A percentile compares a stretch with the other conserved stretches of the same genome.
phyloP scores from a whole-genome alignment of 371 early-diverging fungal genomes.

The Gilbertella persicaria region DNA sequence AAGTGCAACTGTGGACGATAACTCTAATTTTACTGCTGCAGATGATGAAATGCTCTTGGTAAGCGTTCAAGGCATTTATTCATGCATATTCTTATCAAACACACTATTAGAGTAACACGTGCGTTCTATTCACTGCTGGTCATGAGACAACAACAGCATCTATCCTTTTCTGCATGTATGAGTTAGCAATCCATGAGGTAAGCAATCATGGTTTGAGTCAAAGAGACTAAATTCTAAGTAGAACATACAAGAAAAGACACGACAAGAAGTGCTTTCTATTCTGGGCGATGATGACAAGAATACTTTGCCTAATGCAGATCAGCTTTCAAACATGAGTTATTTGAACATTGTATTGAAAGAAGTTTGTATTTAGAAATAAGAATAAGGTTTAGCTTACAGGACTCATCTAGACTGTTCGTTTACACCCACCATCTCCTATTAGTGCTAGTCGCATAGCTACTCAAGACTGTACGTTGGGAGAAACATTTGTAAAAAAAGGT shows the following conservation, averaged over 20 bases:
- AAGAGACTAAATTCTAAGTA: not conserved
- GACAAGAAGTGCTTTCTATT: slow-evolving; percentile 10
- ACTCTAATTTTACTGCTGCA: slow-evolving; percentile 10
- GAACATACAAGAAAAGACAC: slow-evolving; percentile 18
- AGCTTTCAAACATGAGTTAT: slow-evolving; percentile 43
- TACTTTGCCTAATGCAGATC: slow-evolving; percentile 31
- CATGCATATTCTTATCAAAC: not conserved
- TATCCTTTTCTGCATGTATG: slow-evolving; percentile 23
- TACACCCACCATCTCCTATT: slow-evolving; percentile 11
- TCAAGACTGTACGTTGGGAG: slow-evolving; percentile 43
- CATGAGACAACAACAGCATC: slow-evolving; percentile 35
- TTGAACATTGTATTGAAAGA: slow-evolving; percentile 41
- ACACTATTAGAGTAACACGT: slow-evolving; percentile 23
- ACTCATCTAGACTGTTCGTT: slow-evolving; percentile 13
- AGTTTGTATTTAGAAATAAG: slow-evolving; percentile 7
- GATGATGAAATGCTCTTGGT: slow-evolving; percentile 5
- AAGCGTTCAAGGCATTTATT: too few species aligned
- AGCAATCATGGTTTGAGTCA: not conserved
- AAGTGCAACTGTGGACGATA: slow-evolving; percentile 3
- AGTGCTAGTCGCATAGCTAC: slow-evolving; percentile 16
- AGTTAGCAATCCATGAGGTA: slow-evolving; percentile 33
- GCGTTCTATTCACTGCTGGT: slow-evolving; percentile 32
- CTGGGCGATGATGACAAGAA: slow-evolving; percentile 10
- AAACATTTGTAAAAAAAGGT: slow-evolving; percentile 49
- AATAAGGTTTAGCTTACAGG: not conserved